Percentiles rank a stretch among this genome's conserved stretches.
Conservation (phyloP, 306 rosid genomes). For the Bauhinia variegata region DNA sequence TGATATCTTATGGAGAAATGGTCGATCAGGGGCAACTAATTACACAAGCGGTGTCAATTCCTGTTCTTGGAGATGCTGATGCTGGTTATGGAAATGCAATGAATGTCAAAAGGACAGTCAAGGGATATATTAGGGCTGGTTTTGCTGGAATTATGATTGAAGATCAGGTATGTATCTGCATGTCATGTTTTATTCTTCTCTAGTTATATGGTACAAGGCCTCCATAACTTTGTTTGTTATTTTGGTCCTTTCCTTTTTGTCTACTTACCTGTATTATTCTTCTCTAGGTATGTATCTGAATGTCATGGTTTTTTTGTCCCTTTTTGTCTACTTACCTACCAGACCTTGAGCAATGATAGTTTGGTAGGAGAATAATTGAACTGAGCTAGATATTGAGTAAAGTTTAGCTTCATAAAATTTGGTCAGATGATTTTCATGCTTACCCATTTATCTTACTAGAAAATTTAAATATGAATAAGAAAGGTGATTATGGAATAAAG, state of each 20-base stretch:
- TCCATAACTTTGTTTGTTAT: background rate
- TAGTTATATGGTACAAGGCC: background rate
- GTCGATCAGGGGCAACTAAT: constrained; percentile 74
- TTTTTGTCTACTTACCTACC: no score
- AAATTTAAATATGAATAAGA: background rate
- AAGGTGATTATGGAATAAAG: no score
- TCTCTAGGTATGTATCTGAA: no score
- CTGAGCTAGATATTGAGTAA: background rate
- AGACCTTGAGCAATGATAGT: background rate
- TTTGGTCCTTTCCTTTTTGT: background rate
- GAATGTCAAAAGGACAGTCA: constrained; percentile 88
- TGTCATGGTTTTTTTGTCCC: no score
- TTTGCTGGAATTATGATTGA: constrained; percentile 85
- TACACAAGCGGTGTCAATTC: constrained; percentile 73
- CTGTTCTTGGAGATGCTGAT: constrained; percentile 88
- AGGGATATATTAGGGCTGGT: constrained; percentile 79
- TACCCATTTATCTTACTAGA: background rate
- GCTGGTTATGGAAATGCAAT: constrained; percentile 87
- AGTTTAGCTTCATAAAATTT: background rate
- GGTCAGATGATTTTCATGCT: no score
- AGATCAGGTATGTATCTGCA: constrained; percentile 67
- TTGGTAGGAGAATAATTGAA: background rate
- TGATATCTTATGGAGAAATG: constrained; percentile 85
- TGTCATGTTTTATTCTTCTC: background rate
- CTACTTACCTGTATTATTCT: no score